Conservation (phyloP, 805 yeast species). For the Starmerella floricola region DNA sequence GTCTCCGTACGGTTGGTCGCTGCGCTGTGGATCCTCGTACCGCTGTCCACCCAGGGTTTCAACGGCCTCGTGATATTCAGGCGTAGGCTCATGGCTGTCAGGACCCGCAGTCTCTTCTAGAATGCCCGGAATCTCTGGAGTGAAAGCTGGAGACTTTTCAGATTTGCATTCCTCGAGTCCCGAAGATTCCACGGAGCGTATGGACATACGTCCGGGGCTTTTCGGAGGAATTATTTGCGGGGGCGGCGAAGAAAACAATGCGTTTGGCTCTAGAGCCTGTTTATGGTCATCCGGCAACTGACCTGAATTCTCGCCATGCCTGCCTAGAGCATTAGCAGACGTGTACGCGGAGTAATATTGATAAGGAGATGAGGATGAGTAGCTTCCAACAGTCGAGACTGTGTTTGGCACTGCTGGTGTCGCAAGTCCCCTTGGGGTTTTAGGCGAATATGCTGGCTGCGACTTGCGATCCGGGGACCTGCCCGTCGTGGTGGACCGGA, state of each 20-base stretch:
- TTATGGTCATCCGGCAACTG: too few species aligned
- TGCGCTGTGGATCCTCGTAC: too few species aligned
- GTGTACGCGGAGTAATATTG: neutral
- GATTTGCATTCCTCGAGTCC: constrained; percentile 1
- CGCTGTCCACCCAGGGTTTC: too few species aligned
- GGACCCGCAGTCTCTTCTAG: neutral
- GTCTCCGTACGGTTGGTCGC: too few species aligned
- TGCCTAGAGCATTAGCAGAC: neutral
- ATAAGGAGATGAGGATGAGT: neutral
- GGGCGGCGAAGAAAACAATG: too few species aligned
- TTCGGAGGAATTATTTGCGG: neutral
- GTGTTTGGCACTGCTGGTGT: neutral
- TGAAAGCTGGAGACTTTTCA: neutral
- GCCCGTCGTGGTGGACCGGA: too few species aligned
- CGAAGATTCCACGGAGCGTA: neutral
- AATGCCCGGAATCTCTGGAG: neutral
- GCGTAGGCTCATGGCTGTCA: neutral
- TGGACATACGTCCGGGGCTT: constrained; percentile 1
- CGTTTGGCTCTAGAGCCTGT: too few species aligned
- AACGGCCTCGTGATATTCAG: too few species aligned
- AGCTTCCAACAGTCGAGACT: neutral
- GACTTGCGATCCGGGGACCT: too few species aligned
- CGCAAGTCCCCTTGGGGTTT: too few species aligned
- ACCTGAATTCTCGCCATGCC: too few species aligned
- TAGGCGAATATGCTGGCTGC: too few species aligned